Evolutionary conservation across 2,329 filamentous ascomycete species (phyloP), one percentile per base, ranked within the genome.

Genomic region (Aspergillus niger): DNA sequence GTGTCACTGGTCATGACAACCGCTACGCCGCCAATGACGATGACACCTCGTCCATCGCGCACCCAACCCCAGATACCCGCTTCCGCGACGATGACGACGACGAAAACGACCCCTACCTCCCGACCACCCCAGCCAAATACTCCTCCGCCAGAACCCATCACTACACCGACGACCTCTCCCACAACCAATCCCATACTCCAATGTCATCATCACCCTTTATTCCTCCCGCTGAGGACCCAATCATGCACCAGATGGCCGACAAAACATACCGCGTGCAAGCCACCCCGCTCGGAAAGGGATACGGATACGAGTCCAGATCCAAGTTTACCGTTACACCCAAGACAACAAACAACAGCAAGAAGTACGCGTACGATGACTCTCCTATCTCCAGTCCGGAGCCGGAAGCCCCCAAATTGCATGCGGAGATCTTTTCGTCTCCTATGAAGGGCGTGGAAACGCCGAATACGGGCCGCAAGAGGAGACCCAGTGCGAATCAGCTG

Each of bases 251-350:
- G 60, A 83, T 98, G n/a, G 86, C 96, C 5, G 93, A 98, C 81
- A 97, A 96, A 78, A 97, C 91, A 60, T 99, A 96, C 80, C 91
- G 94, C 32, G 84, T 99, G 24, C 91, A 96, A 76, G 92, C 94
- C 5, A 99, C 95, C 8, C 95, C 95, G 0, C 88, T 95, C 67
- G 89, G 87, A 8, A 80, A 79, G 43, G 78, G 80, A 52, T 71
- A 64, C 59, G 59, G 63, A 22, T 57, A 66, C 39, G 55, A 66
- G 65, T 52, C 70, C 58, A 63, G 71, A 43, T 67, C 74, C 61
- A 74, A 73, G 60, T 74, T 73, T 68, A 68, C 64, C 22, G 61
- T 70, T 36, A 76, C 73, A 0, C 76, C 74, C 1, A 73, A 75
- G 24, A 71, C 69, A 3, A 64, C 66, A 59, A 72, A 67, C 5